phyloP scores from a whole-genome alignment of 768 basidiomycete species.

The Candolleomyces efflorescens region DNA sequence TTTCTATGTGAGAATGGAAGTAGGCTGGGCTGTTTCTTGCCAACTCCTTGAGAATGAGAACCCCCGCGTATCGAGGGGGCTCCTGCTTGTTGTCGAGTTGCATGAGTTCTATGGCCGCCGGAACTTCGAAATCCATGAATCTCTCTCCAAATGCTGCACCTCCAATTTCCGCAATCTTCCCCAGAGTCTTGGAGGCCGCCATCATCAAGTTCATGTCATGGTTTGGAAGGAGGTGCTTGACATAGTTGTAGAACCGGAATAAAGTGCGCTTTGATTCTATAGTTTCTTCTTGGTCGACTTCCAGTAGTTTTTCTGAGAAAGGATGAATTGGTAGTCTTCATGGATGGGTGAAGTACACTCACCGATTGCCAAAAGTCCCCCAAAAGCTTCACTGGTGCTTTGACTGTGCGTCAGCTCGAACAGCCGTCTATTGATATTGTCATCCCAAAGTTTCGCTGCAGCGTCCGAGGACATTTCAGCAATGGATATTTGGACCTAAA shows the following conservation, averaged over 20 bases:
- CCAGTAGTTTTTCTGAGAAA: slow-evolving; percentile 62
- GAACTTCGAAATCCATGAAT: slow-evolving; percentile 89
- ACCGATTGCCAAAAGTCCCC: slow-evolving; percentile 89
- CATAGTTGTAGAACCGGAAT: slow-evolving; percentile 88
- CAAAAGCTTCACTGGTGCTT: slow-evolving; percentile 74
- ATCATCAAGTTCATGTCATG: slow-evolving; percentile 93
- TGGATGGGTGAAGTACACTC: slow-evolving; percentile 16
- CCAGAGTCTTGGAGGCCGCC: slow-evolving; percentile 87
- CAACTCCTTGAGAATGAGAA: slow-evolving; percentile 90
- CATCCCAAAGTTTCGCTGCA: slow-evolving; percentile 81
- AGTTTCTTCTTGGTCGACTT: slow-evolving; percentile 73
- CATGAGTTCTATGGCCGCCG: slow-evolving; percentile 74
- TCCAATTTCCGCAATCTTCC: slow-evolving; percentile 80
- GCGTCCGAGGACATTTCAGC: slow-evolving; percentile 81
- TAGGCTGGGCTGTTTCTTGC: slow-evolving; percentile 84
- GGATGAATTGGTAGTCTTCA: slow-evolving; percentile 6
- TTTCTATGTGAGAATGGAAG: slow-evolving; percentile 83
- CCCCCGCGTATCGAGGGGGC: slow-evolving; percentile 86
- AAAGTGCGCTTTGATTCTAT: slow-evolving; percentile 77
- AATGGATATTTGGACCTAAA: slow-evolving; percentile 66
- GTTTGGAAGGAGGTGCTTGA: slow-evolving; percentile 88
- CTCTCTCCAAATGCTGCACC: slow-evolving; percentile 81
- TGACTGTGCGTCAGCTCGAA: slow-evolving; percentile 84
- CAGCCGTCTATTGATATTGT: slow-evolving; percentile 72
- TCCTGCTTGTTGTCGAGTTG: slow-evolving; percentile 73